A percentile compares a stretch with the other conserved stretches of the same genome.
These are phyloP conservation scores for Colletotrichum karsti DNA, from an alignment of 2,329 filamentous ascomycete genomes.

Conservation along the genomic window DNA sequence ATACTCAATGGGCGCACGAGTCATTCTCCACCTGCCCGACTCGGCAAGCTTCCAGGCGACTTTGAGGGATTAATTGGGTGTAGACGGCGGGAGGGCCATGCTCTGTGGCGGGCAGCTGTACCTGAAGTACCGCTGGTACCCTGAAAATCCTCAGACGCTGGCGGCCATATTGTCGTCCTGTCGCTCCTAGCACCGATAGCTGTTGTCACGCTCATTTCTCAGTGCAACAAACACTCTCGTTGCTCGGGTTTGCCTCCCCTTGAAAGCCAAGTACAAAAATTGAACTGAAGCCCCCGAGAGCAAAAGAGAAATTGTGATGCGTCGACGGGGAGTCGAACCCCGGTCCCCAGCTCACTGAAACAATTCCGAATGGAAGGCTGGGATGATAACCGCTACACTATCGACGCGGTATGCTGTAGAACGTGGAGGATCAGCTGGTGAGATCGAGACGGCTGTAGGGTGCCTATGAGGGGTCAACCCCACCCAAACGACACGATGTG, in stretches of 20 bases:
- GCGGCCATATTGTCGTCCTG: neutral
- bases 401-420: too few species aligned
- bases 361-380: slow-evolving; percentile 13
- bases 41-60: neutral
- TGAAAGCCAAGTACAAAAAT: too few species aligned
- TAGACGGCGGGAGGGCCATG: neutral
- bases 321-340: slow-evolving; percentile 9
- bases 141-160: neutral
- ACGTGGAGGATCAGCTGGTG: too few species aligned
- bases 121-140: neutral
- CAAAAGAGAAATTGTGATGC: neutral
- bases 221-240: too few species aligned
- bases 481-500: too few species aligned
- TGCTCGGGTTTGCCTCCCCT: too few species aligned
- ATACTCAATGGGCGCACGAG: neutral
- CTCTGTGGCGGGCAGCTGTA: neutral
- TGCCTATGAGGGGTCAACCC: too few species aligned
- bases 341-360: neutral
- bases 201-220: neutral
- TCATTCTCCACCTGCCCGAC: slow-evolving; percentile 1
- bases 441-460: too few species aligned
- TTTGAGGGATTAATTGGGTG: neutral
- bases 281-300: too few species aligned
- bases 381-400: slow-evolving; percentile 22
- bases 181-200: neutral